Base-by-base conservation (phyloP, 2,329 filamentous ascomycete species). In the Bipolaris gigantea region DNA sequence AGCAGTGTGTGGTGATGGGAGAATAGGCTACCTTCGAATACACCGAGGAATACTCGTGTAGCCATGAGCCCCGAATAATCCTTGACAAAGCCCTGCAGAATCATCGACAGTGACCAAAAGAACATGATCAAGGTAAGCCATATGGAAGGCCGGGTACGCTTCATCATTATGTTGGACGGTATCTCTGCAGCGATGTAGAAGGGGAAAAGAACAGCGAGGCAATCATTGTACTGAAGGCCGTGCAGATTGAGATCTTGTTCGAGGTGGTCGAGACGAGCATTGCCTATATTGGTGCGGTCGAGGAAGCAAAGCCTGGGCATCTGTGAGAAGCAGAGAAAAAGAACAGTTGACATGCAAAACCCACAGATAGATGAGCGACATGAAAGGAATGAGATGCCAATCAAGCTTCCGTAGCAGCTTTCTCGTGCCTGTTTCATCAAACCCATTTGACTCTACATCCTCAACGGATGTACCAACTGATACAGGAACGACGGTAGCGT, bases 151-250 rank as follows among this genome's bases (percentile, higher is more conserved):
- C 67, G 50, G 1, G 64, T 60, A 5, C 67, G 59, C 69, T 83
- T 84, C 74, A 85, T 79, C 66, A 83, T 77, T 41, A 85, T 73
- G 68, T 85, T 85, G 55, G 78, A 80, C 1, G 83, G 83, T 15
- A 85, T 79, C 56, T 85, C 82, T 25, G 78, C 75, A 0, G 76
- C 71, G 54, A 82, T 79, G 53, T 84, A 84, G 59, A 78, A 81
- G 2, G 80, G 79, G 55, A 83, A 83, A 58, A 84, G 80, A 33
- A 83, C 71, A 3, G 80, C 77, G 11, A 83, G 67, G 30, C 85
- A 84, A 1, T 82, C 84, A 2, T 88, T 77, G 57, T 89, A 89
- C 61, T 87, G 78, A 1, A 74, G 49, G 8, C 72, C 73, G 8
- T 65, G 64, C 41, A 77, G 70, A 5, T 67, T 59, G 6, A 76